Evolutionary conservation across 495 filamentous ascomycete species (phyloP).

Genomic region (Annulohypoxylon bovei): DNA sequence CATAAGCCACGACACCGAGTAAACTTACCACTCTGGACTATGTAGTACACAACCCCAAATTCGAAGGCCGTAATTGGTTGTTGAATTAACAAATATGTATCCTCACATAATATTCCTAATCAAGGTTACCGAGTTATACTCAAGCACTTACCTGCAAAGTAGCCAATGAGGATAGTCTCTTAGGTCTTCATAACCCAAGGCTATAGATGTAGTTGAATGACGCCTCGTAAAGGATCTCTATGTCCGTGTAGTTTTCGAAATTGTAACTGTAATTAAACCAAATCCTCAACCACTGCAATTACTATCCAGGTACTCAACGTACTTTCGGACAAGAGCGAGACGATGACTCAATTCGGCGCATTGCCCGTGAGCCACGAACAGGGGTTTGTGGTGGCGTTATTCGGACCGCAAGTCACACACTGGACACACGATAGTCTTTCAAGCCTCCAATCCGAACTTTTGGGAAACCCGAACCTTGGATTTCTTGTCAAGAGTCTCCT

Average conservation of each 20-base stretch:
- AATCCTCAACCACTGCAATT: neutral
- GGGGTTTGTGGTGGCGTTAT: conserved; percentile 3
- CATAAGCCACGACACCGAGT: conserved; percentile 1
- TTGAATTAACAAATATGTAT: no score
- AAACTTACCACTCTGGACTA: neutral
- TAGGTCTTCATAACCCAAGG: neutral
- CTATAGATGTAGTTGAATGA: neutral
- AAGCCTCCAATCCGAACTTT: neutral
- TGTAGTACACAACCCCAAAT: neutral
- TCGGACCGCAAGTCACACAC: conserved; percentile 3
- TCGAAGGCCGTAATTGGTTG: neutral
- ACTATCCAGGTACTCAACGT: conserved; percentile 7
- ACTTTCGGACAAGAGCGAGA: conserved; percentile 3
- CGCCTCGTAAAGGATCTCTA: neutral
- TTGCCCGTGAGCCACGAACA: neutral
- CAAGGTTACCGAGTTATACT: neutral
- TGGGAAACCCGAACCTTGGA: neutral
- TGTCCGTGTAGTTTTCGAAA: neutral
- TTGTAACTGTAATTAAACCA: neutral
- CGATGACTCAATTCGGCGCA: neutral
- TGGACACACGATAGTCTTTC: conserved; percentile 8
- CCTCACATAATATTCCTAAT: neutral
- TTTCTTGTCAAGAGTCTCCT: neutral
- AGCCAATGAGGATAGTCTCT: neutral
- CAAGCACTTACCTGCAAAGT: neutral